phyloP scores from a whole-genome alignment of 805 yeast genomes.

The Myxozyma melibiosi region DNA sequence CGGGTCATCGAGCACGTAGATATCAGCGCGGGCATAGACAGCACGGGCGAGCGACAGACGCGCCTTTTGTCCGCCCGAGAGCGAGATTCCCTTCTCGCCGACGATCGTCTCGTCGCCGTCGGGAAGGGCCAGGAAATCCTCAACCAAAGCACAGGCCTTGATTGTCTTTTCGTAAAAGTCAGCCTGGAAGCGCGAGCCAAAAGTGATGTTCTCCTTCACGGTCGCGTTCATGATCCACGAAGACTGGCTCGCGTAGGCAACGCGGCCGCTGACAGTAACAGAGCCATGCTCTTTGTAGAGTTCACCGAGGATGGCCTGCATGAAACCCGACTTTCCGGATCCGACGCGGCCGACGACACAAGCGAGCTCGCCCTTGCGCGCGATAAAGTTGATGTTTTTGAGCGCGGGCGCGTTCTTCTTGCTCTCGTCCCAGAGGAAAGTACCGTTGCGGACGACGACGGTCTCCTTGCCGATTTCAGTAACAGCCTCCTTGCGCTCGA shows the following conservation, averaged over 20 bases:
- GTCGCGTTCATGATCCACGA: constrained; percentile 98
- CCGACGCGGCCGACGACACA: constrained; percentile 93
- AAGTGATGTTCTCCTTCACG: constrained; percentile 84
- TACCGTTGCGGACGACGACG: constrained; percentile 43
- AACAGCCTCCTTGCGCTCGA: constrained; percentile 62
- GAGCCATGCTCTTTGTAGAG: constrained; percentile 73
- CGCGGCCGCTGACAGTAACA: constrained; percentile 69
- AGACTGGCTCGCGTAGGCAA: constrained; percentile 89
- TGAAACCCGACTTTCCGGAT: constrained; percentile 80
- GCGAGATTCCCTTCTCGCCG: constrained; percentile 95
- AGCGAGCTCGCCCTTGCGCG: constrained; percentile 73
- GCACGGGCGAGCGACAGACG: constrained; percentile 93
- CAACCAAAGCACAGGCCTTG: constrained; percentile 82
- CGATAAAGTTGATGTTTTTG: constrained; percentile 61
- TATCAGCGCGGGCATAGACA: constrained; percentile 90
- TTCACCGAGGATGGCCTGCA: constrained; percentile 82
- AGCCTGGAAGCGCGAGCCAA: constrained; percentile 83
- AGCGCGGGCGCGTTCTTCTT: constrained; percentile 72
- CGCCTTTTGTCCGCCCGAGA: constrained; percentile 98
- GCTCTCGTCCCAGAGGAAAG: constrained; percentile 65
- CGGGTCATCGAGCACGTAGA: constrained; percentile 87
- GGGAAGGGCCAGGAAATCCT: constrained; percentile 77
- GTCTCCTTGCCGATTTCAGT: constrained; percentile 65
- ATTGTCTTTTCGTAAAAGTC: constrained; percentile 79
- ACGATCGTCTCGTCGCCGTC: constrained; percentile 91